Evolutionary conservation across 2,329 filamentous ascomycete species (phyloP).

Genomic region (Nigrospora osmanthi): DNA sequence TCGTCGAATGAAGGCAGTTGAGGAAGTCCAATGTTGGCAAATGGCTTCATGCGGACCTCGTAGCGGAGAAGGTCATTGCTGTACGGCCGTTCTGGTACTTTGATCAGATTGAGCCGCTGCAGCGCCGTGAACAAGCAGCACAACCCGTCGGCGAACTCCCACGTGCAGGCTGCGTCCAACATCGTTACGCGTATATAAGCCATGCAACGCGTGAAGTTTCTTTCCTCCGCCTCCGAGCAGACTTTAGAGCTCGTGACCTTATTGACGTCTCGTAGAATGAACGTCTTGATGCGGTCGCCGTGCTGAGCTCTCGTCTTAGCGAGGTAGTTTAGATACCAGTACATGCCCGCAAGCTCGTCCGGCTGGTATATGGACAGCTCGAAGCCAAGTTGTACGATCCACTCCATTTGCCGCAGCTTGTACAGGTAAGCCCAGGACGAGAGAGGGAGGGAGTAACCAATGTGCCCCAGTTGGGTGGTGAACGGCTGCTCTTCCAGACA

Average conservation of each 20-base stretch:
- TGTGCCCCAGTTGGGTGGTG: conserved; percentile 27
- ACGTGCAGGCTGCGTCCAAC: conserved; percentile 57
- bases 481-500: conserved; percentile 55
- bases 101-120: conserved; percentile 47
- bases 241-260: conserved; percentile 18
- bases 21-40: conserved; percentile 60
- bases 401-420: conserved; percentile 82
- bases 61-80: conserved; percentile 62
- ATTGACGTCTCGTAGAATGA: conserved; percentile 37
- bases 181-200: conserved; percentile 52
- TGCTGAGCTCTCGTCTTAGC: conserved; percentile 61
- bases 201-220: conserved; percentile 39
- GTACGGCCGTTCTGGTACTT: conserved; percentile 51
- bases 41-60: conserved; percentile 82
- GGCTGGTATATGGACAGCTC: conserved; percentile 85
- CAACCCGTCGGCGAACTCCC: conserved; percentile 46
- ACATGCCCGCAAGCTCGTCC: conserved; percentile 82
- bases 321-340: conserved; percentile 78
- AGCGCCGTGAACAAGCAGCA: conserved; percentile 60
- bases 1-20: conserved; percentile 57
- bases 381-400: conserved; percentile 85
- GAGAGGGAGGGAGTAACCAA: conserved; percentile 59
- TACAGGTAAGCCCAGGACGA: conserved; percentile 87
- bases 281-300: conserved; percentile 64
- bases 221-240: conserved; percentile 24